These are phyloP conservation scores for Aegilops sharonensis DNA, from an alignment of 176 grass and related monocot species.

Conservation along the genomic window DNA sequence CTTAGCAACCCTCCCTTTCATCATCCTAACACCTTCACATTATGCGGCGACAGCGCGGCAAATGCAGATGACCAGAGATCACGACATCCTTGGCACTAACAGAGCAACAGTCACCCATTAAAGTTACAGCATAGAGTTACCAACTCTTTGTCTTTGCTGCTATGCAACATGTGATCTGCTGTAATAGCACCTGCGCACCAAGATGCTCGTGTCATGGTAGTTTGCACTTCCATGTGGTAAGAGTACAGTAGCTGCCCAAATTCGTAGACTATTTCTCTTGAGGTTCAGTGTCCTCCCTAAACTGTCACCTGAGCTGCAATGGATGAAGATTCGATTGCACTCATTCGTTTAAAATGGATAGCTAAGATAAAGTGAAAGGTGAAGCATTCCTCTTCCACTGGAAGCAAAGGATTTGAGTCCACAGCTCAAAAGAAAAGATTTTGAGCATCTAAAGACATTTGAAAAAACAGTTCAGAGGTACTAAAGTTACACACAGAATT, in stretches of 20 bases:
- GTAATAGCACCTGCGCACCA: background rate
- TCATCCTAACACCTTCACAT: background rate
- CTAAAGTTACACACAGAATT: background rate
- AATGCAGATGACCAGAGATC: background rate
- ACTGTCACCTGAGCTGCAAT: background rate
- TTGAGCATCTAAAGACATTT: constrained; percentile 17
- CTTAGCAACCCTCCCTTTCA: background rate
- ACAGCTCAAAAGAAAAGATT: background rate
- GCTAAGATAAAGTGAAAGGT: background rate
- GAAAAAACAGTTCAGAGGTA: background rate
- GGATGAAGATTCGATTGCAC: background rate
- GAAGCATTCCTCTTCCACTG: background rate
- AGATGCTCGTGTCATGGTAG: constrained; percentile 4
- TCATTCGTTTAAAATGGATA: constrained; percentile 4
- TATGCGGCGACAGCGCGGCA: background rate
- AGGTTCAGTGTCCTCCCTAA: background rate
- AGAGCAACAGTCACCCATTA: background rate
- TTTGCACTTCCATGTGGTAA: background rate
- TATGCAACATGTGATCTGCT: background rate
- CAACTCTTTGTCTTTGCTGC: background rate
- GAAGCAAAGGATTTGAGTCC: background rate
- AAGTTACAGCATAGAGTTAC: constrained; percentile 21
- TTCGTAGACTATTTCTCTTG: background rate
- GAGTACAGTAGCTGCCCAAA: background rate
- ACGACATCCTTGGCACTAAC: background rate